Base-by-base conservation (phyloP, 2,329 filamentous ascomycete genomes). In the Aspergillus fumigatiaffinis region DNA sequence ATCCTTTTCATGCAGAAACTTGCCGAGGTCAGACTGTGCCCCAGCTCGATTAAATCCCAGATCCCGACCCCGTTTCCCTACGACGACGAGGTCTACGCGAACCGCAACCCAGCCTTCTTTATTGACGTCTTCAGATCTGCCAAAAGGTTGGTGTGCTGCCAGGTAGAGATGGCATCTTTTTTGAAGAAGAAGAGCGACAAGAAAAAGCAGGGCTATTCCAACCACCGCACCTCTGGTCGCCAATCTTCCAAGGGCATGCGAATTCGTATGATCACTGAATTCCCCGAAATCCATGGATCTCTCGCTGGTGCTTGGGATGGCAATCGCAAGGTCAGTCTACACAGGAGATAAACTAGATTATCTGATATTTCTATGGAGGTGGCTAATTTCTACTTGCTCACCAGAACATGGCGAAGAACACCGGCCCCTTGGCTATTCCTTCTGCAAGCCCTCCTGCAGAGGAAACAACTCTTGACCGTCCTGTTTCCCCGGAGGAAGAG, bases 81-180 rank as follows among this genome's bases (percentile, higher is more conserved):
- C 29, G 46, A 58, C 8, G 53, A 59, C 20, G 44, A 55, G 35
- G 20, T 17, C 14, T 51, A 58, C 32, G 51, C 52, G 7, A 42
- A 26, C 3, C 48, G 44, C 29, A 65, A 67, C 32, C 32, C 52
- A 14, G 63, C 60, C 20, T 67, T 62, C 35, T 66, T 65, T 35
- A 51, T 59, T 9, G 64, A 65, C n/a, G 51, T 64, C 38, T 60
- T 50, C 52, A 59, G 49, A 47, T 59, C 60, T 4, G 55, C 59
- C 48, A 48, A 59, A 14, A 47, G n/a, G 26, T 23, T 62, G 26
- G 51, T 49, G 9, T 47, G 47, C 1, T 61, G 53, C 4, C 55
- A 65, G 29, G 44, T 47, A 1, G 54, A 59, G 17, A 56, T 54
- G 1, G 20, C 56, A 8, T 51, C 63, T 28, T 50, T 65, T 7